Evolutionary conservation across 179 eudicot genomes (phyloP), one percentile per base, ranked within the genome.

Genomic region (Beta corolliflora): DNA sequence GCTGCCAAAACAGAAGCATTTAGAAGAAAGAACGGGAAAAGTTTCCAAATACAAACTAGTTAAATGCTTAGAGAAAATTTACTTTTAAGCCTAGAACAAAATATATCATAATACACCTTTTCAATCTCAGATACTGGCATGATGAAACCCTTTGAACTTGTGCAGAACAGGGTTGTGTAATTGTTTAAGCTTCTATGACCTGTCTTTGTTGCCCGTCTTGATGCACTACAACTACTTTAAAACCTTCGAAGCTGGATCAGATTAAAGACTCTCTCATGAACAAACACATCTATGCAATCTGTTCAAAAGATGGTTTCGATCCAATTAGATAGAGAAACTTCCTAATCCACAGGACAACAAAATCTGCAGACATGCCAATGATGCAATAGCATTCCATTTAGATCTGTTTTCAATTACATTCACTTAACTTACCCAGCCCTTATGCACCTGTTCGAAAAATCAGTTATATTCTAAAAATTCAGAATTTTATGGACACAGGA

Each of bases 101-200:
- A 48, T 11, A n/a, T 0, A 45, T 75, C 41, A 63, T 4, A n/a
- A 83, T 25, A 63, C 73, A 91, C 95, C 92, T 89, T 87, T 75
- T 90, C 89, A 45, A 91, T 80, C 68, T 87, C 91, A 18, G 90
- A 81, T 58, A 81, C 87, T 10, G 93, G 87, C 81, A 85, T 85
- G 53, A 75, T 77, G 80, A 55, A 78, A 60, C 79, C 70, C 80
- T 75, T 73, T 25, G 82, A 64, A 50, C 77, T 80, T 60, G 31
- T 70, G 50, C 75, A 77, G 83, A 31, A 72, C 15, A 71, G 58
- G 56, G 80, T 82, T 31, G 75, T 36, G 36, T 75, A 59, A 16
- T 78, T 23, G 16, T 77, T 75, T 23, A 83, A 63, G 66, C 81
- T 78, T 65, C 66, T 68, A 9, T 50, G 11, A 50, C 46, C 58